These are phyloP conservation scores for Wickerhamiella qilinensis DNA, from an alignment of 805 yeast genomes.

Conservation along the genomic window DNA sequence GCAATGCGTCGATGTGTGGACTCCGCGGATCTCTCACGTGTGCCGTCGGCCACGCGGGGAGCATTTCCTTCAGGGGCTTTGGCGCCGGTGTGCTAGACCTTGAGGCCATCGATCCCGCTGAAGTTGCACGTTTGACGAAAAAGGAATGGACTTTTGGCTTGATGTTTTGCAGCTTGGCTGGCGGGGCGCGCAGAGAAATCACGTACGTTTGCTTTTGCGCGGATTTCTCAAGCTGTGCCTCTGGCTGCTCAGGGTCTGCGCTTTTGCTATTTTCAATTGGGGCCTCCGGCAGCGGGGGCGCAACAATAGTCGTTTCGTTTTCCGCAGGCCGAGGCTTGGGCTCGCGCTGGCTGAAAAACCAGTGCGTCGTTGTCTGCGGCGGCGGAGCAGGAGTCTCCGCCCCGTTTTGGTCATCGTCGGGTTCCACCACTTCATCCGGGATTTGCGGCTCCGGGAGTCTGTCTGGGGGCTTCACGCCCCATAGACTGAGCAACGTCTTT, in stretches of 20 bases:
- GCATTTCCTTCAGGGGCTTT: too few relatives aligned
- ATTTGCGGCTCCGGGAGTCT: not conserved
- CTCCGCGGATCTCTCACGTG: too few relatives aligned
- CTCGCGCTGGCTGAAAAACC: not conserved
- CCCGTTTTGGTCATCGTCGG: not conserved
- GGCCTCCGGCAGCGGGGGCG: not conserved
- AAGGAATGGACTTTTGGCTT: conserved; percentile 10
- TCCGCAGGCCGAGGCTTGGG: not conserved
- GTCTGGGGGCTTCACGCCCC: conserved; percentile 2
- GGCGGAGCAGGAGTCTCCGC: not conserved
- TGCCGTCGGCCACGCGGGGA: too few relatives aligned
- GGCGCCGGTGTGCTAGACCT: too few relatives aligned
- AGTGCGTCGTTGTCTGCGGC: too few relatives aligned
- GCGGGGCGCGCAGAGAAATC: not conserved
- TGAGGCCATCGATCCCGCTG: not conserved
- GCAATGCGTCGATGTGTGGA: too few relatives aligned
- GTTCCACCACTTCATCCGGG: not conserved
- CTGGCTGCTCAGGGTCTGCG: not conserved
- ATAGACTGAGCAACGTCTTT: conserved; percentile 3
- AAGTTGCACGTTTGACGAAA: conserved; percentile 9
- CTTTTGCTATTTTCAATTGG: not conserved
- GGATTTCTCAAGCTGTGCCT: not conserved
- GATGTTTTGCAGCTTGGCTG: conserved; percentile 2
- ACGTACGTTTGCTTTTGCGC: not conserved
- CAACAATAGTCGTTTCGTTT: not conserved